Percentiles rank a stretch among this genome's conserved stretches.
Evolutionary conservation across 306 rosid species (phyloP).

Genomic region (Lagenaria siceraria): DNA sequence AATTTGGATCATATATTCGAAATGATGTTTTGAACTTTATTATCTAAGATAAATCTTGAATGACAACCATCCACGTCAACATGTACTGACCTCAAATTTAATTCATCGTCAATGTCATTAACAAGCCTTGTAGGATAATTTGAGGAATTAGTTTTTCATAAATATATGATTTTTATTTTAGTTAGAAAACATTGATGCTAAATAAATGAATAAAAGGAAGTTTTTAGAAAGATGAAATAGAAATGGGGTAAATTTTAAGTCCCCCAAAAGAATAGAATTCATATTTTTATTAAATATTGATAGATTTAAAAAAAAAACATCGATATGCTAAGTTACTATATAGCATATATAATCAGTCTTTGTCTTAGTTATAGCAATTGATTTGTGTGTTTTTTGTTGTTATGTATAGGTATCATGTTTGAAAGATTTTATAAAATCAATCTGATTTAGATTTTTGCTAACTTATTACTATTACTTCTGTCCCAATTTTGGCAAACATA

Average conservation of each 20-base stretch:
- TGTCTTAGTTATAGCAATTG: not conserved
- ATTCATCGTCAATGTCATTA: not conserved
- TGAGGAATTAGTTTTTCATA: not conserved
- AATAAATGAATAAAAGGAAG: too few species aligned
- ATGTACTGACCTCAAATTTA: not conserved
- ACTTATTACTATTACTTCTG: not conserved
- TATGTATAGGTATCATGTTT: not conserved
- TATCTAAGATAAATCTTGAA: not conserved
- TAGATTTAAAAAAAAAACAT: not conserved
- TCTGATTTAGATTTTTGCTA: not conserved
- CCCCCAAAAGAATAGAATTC: not conserved
- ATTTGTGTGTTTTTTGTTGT: not conserved
- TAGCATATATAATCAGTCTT: not conserved
- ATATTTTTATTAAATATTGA: not conserved
- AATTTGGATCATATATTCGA: not conserved
- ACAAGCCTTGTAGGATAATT: not conserved
- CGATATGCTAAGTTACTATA: not conserved
- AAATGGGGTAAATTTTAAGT: not conserved
- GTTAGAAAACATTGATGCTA: too few species aligned
- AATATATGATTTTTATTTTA: too few species aligned
- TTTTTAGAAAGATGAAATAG: too few species aligned
- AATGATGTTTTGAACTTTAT: not conserved
- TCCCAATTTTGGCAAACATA: not conserved
- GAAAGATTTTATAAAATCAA: not conserved
- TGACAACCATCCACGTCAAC: not conserved